Percentiles rank a stretch among this genome's conserved stretches.
Conservation (phyloP, 805 yeast species). For the Ogataea methanolica region DNA sequence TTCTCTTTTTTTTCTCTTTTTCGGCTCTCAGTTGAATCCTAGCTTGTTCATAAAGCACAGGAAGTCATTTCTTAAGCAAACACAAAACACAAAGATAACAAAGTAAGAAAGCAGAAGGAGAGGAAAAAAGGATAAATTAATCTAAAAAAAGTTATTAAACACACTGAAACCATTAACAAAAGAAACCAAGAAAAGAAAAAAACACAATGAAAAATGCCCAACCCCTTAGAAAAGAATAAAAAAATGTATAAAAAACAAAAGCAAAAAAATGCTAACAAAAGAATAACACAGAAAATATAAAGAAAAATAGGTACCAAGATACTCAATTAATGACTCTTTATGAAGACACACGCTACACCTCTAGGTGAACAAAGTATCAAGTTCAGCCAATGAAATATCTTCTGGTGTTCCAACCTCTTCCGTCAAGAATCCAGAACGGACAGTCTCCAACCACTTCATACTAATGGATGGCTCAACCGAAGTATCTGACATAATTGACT, state of each 20-base stretch:
- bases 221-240: constrained; percentile 7
- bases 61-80: not conserved
- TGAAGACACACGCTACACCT: not conserved
- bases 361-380: constrained; percentile 44
- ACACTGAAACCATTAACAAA: constrained; percentile 12
- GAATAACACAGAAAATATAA: not conserved
- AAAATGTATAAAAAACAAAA: not conserved
- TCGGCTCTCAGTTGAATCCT: not conserved
- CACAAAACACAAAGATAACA: not conserved
- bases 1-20: too few species aligned
- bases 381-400: constrained; percentile 67
- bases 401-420: constrained; percentile 80
- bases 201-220: constrained; percentile 11
- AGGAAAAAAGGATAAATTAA: not conserved
- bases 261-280: not conserved
- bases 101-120: not conserved
- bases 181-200: constrained; percentile 4
- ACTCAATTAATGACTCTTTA: not conserved
- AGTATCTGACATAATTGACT: constrained; percentile 31
- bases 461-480: constrained; percentile 36
- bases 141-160: constrained; percentile 6
- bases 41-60: constrained; percentile 1
- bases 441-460: constrained; percentile 67
- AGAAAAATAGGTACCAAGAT: not conserved
- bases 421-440: constrained; percentile 70